Evolutionary conservation across 2,329 filamentous ascomycete genomes (phyloP), one percentile per base, ranked within the genome.

Genomic region (Apiospora phragmitis): DNA sequence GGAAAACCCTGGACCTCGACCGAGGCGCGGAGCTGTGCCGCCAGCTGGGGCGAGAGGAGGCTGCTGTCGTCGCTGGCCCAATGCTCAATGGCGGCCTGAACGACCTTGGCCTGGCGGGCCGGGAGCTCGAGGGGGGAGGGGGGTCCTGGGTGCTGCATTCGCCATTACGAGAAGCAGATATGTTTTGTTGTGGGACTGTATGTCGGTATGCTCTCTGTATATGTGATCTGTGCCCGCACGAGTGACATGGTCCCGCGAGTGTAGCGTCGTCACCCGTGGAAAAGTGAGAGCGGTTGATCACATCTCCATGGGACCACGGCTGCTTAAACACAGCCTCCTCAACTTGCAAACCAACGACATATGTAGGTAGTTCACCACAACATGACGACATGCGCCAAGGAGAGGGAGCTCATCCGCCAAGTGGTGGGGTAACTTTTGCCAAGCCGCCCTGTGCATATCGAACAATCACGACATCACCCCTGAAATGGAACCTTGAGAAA

Each of bases 21-120:
- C 24, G 71, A 71, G 3, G 29, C 59, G 16, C 71, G 70, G 18
- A 74, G 69, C 42, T 70, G 62, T n/a, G 55, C 26, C 41, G 67
- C 43, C 49, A 73, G 62, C 14, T 65, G 29, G 29, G 69, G 16
- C 12, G 55, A 45, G 55, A 74, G 45, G 41, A 74, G 69, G 1
- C 70, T 59, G 42, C 47, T 49, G 11, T 59, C 45, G 18, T 66
- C 65, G 16, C 26, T 9, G 32, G 29, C 55, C 73, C 73, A 75
- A 42, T 75, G 65, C 43, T 62, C 68, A 24, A 74, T 55, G 14
- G 73, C 72, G 32, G 71, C 70, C 45, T 70, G 43, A 4, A 74
- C 71, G 21, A 49, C 62, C 16, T 72, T 67, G 41, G 71, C 72
- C 65, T 75, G 70, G 26, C 49, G 49, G 26, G 26, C 49, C 26